Evolutionary conservation across 1,139 yeast genomes (phyloP).

Genomic region (Meyerozyma elateridarum): DNA sequence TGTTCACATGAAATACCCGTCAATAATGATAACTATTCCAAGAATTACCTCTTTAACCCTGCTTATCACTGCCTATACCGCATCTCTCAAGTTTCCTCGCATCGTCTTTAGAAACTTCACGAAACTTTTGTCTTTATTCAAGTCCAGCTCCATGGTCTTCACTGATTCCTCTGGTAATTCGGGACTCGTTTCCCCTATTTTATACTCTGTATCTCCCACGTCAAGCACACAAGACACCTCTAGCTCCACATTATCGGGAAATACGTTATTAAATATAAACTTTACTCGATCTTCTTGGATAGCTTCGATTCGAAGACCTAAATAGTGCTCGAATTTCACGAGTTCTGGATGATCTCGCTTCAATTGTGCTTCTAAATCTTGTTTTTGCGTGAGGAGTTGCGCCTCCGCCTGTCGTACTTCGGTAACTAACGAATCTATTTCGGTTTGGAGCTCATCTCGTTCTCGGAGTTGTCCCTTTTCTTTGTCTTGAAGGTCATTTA

Average conservation of each 20-base stretch:
- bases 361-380: conserved; percentile 21
- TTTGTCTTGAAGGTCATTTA: conserved; percentile 23
- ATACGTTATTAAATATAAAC: conserved; percentile 42
- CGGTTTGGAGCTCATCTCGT: conserved; percentile 22
- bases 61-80: conserved; percentile 4
- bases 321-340: conserved; percentile 37
- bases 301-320: conserved; percentile 44
- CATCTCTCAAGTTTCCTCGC: conserved; percentile 21
- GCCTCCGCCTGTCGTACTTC: conserved; percentile 19
- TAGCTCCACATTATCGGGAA: conserved; percentile 31
- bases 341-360: conserved; percentile 36
- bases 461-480: conserved; percentile 18
- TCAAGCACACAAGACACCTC: conserved; percentile 35
- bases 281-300: conserved; percentile 30
- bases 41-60: neutral
- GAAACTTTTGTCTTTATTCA: conserved; percentile 35
- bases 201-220: conserved; percentile 31
- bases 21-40: too few species aligned
- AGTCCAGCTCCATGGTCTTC: conserved; percentile 20
- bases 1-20: too few species aligned
- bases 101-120: conserved; percentile 34
- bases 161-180: conserved; percentile 21
- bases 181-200: conserved; percentile 29
- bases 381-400: conserved; percentile 16
- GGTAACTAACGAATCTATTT: conserved; percentile 23